Conservation (phyloP, 1,284 basidiomycete species). For the Cutaneotrichosporon arboriforme region DNA sequence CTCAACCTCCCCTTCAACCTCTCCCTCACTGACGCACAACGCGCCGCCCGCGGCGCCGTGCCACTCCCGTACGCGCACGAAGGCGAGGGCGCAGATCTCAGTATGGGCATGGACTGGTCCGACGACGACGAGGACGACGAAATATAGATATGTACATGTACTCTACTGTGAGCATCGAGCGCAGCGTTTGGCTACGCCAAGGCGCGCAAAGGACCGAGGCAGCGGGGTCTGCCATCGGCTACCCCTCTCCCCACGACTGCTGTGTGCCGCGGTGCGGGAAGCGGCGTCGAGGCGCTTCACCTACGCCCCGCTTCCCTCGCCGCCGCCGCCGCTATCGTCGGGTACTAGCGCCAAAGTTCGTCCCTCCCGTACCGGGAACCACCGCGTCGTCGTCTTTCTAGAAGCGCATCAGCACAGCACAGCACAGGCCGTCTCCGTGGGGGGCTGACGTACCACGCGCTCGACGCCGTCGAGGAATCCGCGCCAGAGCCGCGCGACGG, state of each 20-base stretch:
- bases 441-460: too few relatives aligned
- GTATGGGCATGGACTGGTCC: slow-evolving; percentile 28
- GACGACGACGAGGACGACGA: slow-evolving; percentile 42
- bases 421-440: not conserved
- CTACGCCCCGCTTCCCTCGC: too few relatives aligned
- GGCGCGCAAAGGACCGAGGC: too few relatives aligned
- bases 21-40: slow-evolving; percentile 74
- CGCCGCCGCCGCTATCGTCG: not conserved
- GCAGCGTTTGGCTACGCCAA: too few relatives aligned
- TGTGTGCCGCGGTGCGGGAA: too few relatives aligned
- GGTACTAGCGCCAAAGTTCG: slow-evolving; percentile 33
- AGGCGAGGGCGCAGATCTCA: slow-evolving; percentile 51
- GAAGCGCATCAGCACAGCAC: not conserved
- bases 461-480: slow-evolving; percentile 38
- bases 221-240: too few relatives aligned
- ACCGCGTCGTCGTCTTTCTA: slow-evolving; percentile 22
- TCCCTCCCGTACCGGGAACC: slow-evolving; percentile 43
- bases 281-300: too few relatives aligned
- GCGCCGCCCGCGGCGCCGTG: slow-evolving; percentile 67
- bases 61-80: slow-evolving; percentile 81
- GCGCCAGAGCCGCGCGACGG: slow-evolving; percentile 80
- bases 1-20: slow-evolving; percentile 69
- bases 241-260: too few relatives aligned
- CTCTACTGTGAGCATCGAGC: not conserved
- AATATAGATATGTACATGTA: slow-evolving; percentile 17